Conservation (phyloP, 2,329 filamentous ascomycete genomes). For the Ascochyta viciae-villosae region DNA sequence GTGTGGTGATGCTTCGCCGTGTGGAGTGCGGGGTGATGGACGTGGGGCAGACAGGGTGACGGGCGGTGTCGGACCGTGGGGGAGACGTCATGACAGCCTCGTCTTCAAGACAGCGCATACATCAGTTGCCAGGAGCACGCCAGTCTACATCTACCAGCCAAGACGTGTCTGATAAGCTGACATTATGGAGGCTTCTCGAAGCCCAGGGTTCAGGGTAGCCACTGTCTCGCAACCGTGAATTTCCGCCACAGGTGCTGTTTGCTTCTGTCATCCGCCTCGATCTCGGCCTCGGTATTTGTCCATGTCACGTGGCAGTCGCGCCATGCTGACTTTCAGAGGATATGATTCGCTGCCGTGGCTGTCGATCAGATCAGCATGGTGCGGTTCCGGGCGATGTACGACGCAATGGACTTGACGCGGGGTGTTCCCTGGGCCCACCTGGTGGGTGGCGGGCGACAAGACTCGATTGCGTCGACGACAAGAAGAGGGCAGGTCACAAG, state of each 20-base stretch:
- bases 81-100: neutral
- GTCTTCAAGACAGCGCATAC: neutral
- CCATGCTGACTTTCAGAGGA: neutral
- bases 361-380: slow-evolving; percentile 19
- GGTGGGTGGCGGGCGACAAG: neutral
- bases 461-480: neutral
- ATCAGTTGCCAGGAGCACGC: neutral
- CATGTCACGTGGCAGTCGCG: slow-evolving; percentile 10
- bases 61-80: slow-evolving; percentile 1
- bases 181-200: slow-evolving; percentile 4
- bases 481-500: neutral
- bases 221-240: slow-evolving; percentile 4
- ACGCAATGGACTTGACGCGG: slow-evolving; percentile 18
- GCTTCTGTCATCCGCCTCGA: slow-evolving; percentile 15
- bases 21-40: slow-evolving; percentile 13
- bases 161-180: no score
- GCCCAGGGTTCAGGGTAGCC: slow-evolving; percentile 1
- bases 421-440: neutral
- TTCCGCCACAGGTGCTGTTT: slow-evolving; percentile 4
- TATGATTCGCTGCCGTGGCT: slow-evolving; percentile 6
- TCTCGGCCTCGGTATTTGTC: slow-evolving; percentile 16
- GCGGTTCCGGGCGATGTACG: slow-evolving; percentile 14
- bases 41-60: slow-evolving; percentile 11
- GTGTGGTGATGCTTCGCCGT: neutral
- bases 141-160: no score